These are phyloP conservation scores for Coix lacrymajobi DNA, from an alignment of 176 grass and related monocot genomes.

Conservation along the genomic window DNA sequence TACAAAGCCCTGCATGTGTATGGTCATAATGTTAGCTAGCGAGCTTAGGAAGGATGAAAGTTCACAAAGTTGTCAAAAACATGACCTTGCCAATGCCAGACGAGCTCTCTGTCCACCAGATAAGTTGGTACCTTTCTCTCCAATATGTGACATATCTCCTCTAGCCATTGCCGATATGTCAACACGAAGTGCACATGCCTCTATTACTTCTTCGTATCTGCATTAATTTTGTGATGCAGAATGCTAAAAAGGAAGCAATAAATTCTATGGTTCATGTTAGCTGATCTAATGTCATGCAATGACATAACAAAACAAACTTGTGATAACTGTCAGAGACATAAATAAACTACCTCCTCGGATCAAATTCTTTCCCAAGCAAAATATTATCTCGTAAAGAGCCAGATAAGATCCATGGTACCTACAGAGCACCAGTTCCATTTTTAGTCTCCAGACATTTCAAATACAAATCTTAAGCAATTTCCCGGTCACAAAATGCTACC, in stretches of 20 bases:
- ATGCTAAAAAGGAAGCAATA: slow-evolving; percentile 8
- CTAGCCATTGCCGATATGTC: slow-evolving; percentile 77
- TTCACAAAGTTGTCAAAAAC: slow-evolving; percentile 4
- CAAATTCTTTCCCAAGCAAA: slow-evolving; percentile 80
- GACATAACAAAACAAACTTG: neutral
- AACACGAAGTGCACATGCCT: slow-evolving; percentile 80
- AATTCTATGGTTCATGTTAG: neutral
- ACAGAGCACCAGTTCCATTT: slow-evolving; percentile 9
- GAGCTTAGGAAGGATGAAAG: slow-evolving; percentile 5
- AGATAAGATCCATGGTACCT: slow-evolving; percentile 95
- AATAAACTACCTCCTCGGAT: slow-evolving; percentile 54
- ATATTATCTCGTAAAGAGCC: slow-evolving; percentile 84
- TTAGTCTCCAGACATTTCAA: slow-evolving; percentile 7
- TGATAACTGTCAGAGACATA: neutral
- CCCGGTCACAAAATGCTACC: slow-evolving; percentile 37
- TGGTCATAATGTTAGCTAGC: slow-evolving; percentile 12
- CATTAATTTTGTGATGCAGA: slow-evolving; percentile 17
- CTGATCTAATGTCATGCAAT: neutral
- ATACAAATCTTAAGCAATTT: slow-evolving; percentile 26
- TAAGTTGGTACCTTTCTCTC: slow-evolving; percentile 90
- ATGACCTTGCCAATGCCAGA: slow-evolving; percentile 85
- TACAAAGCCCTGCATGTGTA: slow-evolving; percentile 75
- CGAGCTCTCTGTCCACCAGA: slow-evolving; percentile 93
- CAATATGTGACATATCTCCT: slow-evolving; percentile 72
- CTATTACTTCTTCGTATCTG: slow-evolving; percentile 85